Conservation (phyloP, 192 early-diverging fungal species). For the Chytriomyces confervae region DNA sequence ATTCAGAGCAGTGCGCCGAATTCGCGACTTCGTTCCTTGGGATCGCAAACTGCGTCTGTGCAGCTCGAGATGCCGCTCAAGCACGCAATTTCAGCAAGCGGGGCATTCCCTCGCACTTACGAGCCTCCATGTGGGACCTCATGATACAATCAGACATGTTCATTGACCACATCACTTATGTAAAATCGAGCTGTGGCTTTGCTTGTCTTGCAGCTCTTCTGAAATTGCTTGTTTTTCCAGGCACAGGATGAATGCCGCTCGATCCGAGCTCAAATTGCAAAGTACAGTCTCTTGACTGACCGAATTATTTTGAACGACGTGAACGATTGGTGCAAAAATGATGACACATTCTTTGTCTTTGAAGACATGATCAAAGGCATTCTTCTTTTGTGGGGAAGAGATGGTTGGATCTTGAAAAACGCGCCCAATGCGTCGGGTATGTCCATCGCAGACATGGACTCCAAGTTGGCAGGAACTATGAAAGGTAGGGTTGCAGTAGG, state of each 20-base stretch:
- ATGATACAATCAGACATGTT: constrained; percentile 51
- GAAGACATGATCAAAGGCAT: constrained; percentile 58
- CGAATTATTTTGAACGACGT: constrained; percentile 50
- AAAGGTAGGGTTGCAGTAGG: no score
- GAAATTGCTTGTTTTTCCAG: constrained; percentile 1
- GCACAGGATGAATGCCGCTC: constrained; percentile 38
- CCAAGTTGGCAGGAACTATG: no score
- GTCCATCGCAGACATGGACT: no score
- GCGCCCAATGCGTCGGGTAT: constrained; percentile 14
- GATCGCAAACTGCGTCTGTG: background rate
- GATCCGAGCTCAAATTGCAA: constrained; percentile 42
- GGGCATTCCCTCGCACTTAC: constrained; percentile 49
- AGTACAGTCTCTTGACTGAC: constrained; percentile 54
- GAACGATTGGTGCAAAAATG: constrained; percentile 53
- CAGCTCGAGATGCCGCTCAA: background rate
- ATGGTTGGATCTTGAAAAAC: constrained; percentile 52
- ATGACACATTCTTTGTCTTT: constrained; percentile 66
- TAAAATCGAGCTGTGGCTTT: constrained; percentile 18
- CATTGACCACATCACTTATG: constrained; percentile 30
- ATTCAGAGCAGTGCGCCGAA: background rate
- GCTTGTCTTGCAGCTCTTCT: background rate
- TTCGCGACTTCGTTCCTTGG: no score
- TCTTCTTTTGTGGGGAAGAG: constrained; percentile 57
- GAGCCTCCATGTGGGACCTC: constrained; percentile 53
- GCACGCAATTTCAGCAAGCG: constrained; percentile 43